Base-by-base conservation (phyloP, 169 alveolate species). In the Eimeria tenella region DNA sequence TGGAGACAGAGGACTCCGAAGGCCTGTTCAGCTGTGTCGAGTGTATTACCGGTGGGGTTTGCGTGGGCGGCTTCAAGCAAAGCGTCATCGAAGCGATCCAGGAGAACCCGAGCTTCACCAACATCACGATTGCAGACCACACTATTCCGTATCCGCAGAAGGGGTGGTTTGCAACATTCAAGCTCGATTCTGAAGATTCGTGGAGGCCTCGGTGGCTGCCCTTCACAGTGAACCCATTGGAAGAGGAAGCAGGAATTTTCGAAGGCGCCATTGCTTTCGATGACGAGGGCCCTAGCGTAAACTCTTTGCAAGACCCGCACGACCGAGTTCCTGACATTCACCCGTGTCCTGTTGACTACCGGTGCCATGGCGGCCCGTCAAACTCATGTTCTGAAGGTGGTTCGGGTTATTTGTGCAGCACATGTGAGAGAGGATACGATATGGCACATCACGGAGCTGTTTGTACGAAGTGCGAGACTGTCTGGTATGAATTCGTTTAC, bases 361-460 rank as follows among this genome's bases (percentile, higher is more conserved):
- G 93, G 53, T 94, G 96, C 75, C 73, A 74, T 6, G 96, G 96
- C 53, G 96, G 96, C 5, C 90, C 93, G 52, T 58, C 75, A 19
- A 84, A 87, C 77, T 25, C 91, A 23, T 94, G 96, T 68, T 83
- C 75, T 10, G 93, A 88, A 17, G 96, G 96, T 11, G 86, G 94
- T 11, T 77, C 90, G 9, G 96, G 96, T 25, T 94, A 94, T 63
- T 74, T 94, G 63, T 94, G 96, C 55, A 87, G 96, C 88, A 93
- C 70, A 10, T 94, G 96, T 56, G 93, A 56, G 56, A 63, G n/a
- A 49, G 96, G 94, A 9, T 77, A 94, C 84, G 90, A 73, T 52
- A 49, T 68, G 25, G 49, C 89, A 11, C 83, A 49, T 31, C 92
- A 74, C 31, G 91, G 87, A 62, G 79, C 87, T 23, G 84, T 68